Conservation (phyloP, 2,329 filamentous ascomycete species). For the Neoarthrinium moseri region DNA sequence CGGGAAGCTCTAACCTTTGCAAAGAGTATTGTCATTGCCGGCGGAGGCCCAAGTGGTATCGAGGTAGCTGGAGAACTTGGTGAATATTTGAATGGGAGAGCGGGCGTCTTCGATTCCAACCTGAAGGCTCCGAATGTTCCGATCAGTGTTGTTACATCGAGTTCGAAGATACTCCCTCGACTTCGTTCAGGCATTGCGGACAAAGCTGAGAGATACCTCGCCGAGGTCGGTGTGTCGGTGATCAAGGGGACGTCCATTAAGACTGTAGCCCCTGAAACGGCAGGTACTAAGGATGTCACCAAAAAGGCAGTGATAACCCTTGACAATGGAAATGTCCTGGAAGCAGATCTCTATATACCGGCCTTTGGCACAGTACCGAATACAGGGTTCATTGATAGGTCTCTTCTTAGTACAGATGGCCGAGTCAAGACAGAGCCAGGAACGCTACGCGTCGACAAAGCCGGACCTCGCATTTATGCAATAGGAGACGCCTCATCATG, state of each 20-base stretch:
- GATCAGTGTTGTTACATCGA: constrained; percentile 44
- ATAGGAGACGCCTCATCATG: constrained; percentile 42
- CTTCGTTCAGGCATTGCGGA: constrained; percentile 35
- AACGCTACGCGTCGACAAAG: constrained; percentile 34
- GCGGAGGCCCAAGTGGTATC: constrained; percentile 42
- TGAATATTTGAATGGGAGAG: constrained; percentile 47
- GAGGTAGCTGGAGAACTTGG: constrained; percentile 50
- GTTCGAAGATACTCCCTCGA: constrained; percentile 35
- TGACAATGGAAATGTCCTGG: constrained; percentile 33
- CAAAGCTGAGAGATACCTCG: constrained; percentile 39
- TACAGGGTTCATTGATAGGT: constrained; percentile 33
- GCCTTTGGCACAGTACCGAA: constrained; percentile 41
- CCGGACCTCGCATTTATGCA: constrained; percentile 39
- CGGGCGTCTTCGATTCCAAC: constrained; percentile 34
- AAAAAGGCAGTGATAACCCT: constrained; percentile 34
- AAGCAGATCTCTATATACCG: constrained; percentile 48
- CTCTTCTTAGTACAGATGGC: constrained; percentile 31
- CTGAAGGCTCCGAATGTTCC: constrained; percentile 31
- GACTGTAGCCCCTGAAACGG: constrained; percentile 25
- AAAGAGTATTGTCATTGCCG: constrained; percentile 41
- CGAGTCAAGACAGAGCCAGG: constrained; percentile 34
- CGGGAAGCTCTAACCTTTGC: constrained; percentile 35
- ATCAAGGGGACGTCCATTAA: constrained; percentile 38
- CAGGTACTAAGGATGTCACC: constrained; percentile 25
- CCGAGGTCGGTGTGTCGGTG: constrained; percentile 44